A percentile compares a stretch with the other conserved stretches of the same genome.
Conservation (phyloP, 352 stramenopile species). For the Blastocystis sp. region DNA sequence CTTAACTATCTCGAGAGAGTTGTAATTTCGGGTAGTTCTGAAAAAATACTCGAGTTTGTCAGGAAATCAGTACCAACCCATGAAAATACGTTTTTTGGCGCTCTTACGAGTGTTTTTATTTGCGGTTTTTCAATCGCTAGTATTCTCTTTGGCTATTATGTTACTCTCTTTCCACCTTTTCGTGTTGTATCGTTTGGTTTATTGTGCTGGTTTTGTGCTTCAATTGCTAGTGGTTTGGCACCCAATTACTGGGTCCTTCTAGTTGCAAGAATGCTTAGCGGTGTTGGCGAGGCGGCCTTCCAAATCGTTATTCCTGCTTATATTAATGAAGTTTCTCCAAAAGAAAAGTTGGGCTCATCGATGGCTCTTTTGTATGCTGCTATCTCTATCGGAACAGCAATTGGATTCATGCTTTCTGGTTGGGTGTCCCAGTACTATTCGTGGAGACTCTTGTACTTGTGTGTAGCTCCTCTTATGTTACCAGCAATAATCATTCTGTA, state of each 20-base stretch:
- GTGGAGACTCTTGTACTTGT: conserved; percentile 31
- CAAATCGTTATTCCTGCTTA: conserved; percentile 34
- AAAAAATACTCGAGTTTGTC: conserved; percentile 15
- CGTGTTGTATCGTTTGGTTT: not conserved
- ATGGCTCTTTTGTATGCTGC: not conserved
- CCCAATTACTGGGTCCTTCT: conserved; percentile 10
- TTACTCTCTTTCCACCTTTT: not conserved
- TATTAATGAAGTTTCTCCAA: not conserved
- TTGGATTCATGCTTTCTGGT: conserved; percentile 10
- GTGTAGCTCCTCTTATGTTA: not conserved
- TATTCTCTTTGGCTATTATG: conserved; percentile 41
- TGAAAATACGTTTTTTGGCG: not conserved
- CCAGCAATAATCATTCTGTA: not conserved
- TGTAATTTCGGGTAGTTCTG: not conserved
- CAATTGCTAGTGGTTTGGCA: not conserved
- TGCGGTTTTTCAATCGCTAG: not conserved
- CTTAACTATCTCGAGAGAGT: conserved; percentile 25
- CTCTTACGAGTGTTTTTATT: conserved; percentile 26
- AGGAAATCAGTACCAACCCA: not conserved
- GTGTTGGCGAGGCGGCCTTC: conserved; percentile 34
- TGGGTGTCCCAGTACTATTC: not conserved
- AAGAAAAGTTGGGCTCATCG: not conserved
- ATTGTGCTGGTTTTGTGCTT: not conserved
- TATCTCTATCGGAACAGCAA: not conserved
- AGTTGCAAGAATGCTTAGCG: not conserved